A percentile compares a stretch with the other conserved stretches of the same genome.
These are phyloP conservation scores for Decorospora gaudefroyi DNA, from an alignment of 2,329 filamentous ascomycete genomes.

Conservation along the genomic window DNA sequence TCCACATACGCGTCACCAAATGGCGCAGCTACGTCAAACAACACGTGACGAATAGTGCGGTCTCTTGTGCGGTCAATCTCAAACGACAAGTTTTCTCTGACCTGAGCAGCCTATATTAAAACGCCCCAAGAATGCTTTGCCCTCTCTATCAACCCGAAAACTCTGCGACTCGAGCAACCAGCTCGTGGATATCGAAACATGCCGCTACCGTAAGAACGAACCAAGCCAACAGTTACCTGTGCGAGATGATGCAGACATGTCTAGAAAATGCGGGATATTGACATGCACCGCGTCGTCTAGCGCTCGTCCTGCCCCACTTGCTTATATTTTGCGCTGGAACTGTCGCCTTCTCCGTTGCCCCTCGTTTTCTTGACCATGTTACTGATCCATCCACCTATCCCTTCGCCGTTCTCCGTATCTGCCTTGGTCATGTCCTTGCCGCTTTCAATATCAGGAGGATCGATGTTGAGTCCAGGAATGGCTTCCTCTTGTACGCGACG, in stretches of 20 bases:
- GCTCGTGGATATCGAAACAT: slow-evolving; percentile 35
- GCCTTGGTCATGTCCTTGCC: slow-evolving; percentile 50
- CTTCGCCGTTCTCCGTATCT: slow-evolving; percentile 52
- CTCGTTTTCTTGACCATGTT: slow-evolving; percentile 64
- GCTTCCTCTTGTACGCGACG: slow-evolving; percentile 57
- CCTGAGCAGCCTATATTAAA: slow-evolving; percentile 2
- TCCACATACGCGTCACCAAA: slow-evolving; percentile 4
- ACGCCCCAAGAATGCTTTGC: slow-evolving; percentile 31
- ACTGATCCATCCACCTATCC: slow-evolving; percentile 71
- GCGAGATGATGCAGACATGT: slow-evolving; percentile 26
- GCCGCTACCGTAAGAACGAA: too few species aligned
- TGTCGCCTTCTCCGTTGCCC: slow-evolving; percentile 51
- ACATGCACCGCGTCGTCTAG: slow-evolving; percentile 14
- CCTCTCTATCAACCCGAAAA: slow-evolving; percentile 36
- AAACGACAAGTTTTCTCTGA: slow-evolving; percentile 9
- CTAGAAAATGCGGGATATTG: slow-evolving; percentile 24
- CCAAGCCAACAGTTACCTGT: slow-evolving; percentile 16
- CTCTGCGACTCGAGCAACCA: slow-evolving; percentile 24
- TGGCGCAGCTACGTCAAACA: too few species aligned
- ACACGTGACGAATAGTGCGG: background rate
- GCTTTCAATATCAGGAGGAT: slow-evolving; percentile 68
- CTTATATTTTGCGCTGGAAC: slow-evolving; percentile 53
- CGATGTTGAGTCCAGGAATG: slow-evolving; percentile 80
- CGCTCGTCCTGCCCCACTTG: slow-evolving; percentile 51
- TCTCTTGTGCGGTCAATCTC: slow-evolving; percentile 1